Evolutionary conservation across 2,329 filamentous ascomycete genomes (phyloP).

Genomic region (Neofusicoccum sp.): DNA sequence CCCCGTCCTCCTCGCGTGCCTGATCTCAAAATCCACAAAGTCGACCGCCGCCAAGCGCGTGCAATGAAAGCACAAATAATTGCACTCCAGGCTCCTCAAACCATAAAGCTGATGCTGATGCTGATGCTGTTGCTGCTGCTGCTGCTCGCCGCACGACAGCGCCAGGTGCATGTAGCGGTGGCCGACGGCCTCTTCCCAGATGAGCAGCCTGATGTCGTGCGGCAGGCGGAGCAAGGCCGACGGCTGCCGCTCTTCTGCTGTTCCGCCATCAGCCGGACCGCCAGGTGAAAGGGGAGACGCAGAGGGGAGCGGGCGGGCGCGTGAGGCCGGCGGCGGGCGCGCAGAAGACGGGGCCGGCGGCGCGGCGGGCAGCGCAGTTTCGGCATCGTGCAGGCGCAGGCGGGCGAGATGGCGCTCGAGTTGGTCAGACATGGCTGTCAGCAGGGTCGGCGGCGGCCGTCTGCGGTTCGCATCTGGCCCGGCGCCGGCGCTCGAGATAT

Average conservation of each 20-base stretch:
- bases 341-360: neutral
- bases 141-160: neutral
- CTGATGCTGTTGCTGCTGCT: neutral
- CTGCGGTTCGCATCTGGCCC: neutral
- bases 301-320: neutral
- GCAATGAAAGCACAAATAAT: neutral
- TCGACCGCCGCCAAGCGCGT: neutral
- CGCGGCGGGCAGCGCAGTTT: neutral
- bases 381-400: slow-evolving; percentile 1
- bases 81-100: slow-evolving; percentile 6
- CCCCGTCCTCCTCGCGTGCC: neutral
- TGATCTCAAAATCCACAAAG: neutral
- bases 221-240: slow-evolving; percentile 10
- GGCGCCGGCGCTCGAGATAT: neutral
- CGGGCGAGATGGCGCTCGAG: slow-evolving; percentile 7
- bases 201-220: slow-evolving; percentile 9
- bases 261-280: neutral
- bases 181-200: slow-evolving; percentile 12
- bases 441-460: neutral
- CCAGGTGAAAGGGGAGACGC: neutral
- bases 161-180: slow-evolving; percentile 6
- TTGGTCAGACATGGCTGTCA: slow-evolving; percentile 2
- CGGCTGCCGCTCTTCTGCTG: neutral
- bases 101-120: neutral
- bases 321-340: neutral